These are phyloP conservation scores for Punica granatum DNA, from an alignment of 345 rosid species.

Conservation along the genomic window DNA sequence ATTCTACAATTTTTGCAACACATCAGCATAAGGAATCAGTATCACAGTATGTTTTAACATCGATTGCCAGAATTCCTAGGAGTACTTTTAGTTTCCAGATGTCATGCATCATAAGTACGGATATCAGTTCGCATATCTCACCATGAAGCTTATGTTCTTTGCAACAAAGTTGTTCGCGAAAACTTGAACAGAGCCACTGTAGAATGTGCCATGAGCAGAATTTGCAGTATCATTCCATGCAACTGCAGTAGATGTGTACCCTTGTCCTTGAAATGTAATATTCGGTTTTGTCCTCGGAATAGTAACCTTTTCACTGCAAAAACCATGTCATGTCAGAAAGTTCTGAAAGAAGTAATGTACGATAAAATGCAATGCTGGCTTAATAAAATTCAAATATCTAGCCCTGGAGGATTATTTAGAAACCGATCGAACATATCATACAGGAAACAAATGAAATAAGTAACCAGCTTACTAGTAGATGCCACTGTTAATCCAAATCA, in stretches of 20 bases:
- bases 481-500: conserved; percentile 82
- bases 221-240: conserved; percentile 84
- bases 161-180: conserved; percentile 70
- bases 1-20: conserved; percentile 27
- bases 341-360: background rate
- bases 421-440: background rate
- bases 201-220: conserved; percentile 70
- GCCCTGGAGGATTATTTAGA: background rate
- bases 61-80: background rate
- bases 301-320: conserved; percentile 62
- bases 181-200: conserved; percentile 73
- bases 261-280: conserved; percentile 88
- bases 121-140: conserved; percentile 13
- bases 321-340: background rate
- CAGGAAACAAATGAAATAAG: background rate
- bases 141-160: conserved; percentile 90
- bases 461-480: conserved; percentile 54
- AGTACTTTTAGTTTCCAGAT: background rate
- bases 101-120: background rate
- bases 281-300: conserved; percentile 60
- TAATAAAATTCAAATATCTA: background rate
- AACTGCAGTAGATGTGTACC: conserved; percentile 66
- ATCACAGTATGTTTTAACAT: no score
- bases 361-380: background rate
- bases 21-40: background rate